Base-by-base conservation (phyloP, 805 yeast genomes). In the Myxozyma melibiosi region DNA sequence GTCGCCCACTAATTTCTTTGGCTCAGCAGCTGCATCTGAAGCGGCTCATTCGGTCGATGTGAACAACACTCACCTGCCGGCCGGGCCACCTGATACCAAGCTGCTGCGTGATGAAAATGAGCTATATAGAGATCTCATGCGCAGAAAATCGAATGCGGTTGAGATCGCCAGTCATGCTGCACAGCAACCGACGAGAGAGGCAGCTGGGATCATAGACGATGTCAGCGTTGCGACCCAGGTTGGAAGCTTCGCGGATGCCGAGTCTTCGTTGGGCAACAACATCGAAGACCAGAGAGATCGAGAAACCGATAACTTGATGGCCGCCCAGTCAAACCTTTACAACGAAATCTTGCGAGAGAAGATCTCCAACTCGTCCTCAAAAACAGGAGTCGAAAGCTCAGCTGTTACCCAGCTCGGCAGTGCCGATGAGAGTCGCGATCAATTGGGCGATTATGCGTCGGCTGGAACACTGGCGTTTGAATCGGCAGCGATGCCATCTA, bases 181-280 rank as follows among this genome's bases (percentile, higher is more conserved):
- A 16, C 24, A 39, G 14, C 31, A 7, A 18, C 27, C 16, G n/a
- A 2, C 31, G 37, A 44, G 34, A 24, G 53, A 35, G 22, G 49
- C 20, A 2, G 13, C 42, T 2, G 22, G 31, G 8, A 27, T 46
- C 1, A 25, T 40, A 22, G 63, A 60, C 24, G 59, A 57, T 40
- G 30, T 39, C n/a, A 51, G 55, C 14, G 34, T 60, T 16, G 53
- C 41, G 6, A 45, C 64, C 1, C 64, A 60, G 37, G 47, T 63
- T n/a, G 64, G 64, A 4, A 60, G 64, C 42, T 27, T 53, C n/a
- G 35, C 34, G 20, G 58, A 49, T 25, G 46, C 33, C 1, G 58
- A 46, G n/a, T 20, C 25, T n/a, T n/a, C n/a, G 11, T 18, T 41
- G 8, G 33, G 30, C 11, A 25, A 34, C 5, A 9, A 6, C 24